Base-by-base conservation (phyloP, 1,284 basidiomycete genomes). In the Schizophyllum commune region DNA sequence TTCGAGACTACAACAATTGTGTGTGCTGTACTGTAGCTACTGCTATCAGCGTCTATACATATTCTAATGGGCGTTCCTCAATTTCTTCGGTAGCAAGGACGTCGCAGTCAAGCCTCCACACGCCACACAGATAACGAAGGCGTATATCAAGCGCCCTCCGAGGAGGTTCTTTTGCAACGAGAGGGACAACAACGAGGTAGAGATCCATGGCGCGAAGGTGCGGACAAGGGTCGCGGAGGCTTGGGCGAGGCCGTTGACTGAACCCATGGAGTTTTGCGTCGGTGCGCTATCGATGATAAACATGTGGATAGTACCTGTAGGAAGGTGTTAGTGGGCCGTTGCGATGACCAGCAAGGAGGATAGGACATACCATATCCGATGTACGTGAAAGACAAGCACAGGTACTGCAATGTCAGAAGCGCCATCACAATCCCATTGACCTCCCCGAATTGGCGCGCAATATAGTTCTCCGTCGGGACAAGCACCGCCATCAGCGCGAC, bases 401-500 rank as follows among this genome's bases (percentile, higher is more conserved):
- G 51, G 4, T 68, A 60, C 55, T 71, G 70, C 34, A 64, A 15
- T 32, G 53, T 27, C 1, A 73, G 61, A 2, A 68, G 61, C 5
- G 56, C 54, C 61, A 66, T 64, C 2, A 70, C 69, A 20, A 32
- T 59, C 6, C 32, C 58, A 56, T 71, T 67, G 6, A 66, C 64
- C 3, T 60, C 27, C 5, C 69, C 69, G 17, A 64, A 61, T 32
- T 62, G 65, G 34, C 63, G 61, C 15, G 70, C 70, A 11, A 74
- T 61, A 47, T 57, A 60, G 53, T 63, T 67, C 54, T 70, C 66
- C 9, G 72, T 4, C 2, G 71, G 70, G 58, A 65, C 73, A 1
- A 64, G 55, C 8, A 53, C 58, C 34, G 69, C 65, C 15, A 65
- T 65, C 5, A 63, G 7, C n/a, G 65, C 22, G n/a, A 67, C 58